phyloP scores from a whole-genome alignment of 2,329 filamentous ascomycete species.

The Keithomyces neogunnii region DNA sequence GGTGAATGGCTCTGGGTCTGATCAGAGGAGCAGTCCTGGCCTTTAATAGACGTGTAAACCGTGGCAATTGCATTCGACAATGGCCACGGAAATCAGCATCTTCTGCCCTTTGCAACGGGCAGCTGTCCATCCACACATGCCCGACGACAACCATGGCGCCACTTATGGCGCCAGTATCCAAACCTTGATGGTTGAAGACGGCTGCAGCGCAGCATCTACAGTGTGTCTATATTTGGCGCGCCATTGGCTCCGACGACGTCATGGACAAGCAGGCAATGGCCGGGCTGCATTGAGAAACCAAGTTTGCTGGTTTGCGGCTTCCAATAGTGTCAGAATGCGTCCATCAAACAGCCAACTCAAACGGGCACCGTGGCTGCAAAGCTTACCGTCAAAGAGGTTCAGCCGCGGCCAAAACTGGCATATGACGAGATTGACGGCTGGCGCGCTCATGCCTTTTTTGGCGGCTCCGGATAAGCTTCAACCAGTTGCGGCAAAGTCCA shows the following conservation, averaged over 20 bases:
- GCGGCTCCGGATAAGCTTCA: background rate
- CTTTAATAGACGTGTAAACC: background rate
- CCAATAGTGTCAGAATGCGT: background rate
- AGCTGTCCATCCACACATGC: background rate
- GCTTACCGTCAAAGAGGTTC: background rate
- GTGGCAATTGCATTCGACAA: background rate
- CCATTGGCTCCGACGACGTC: background rate
- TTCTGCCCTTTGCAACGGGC: too few relatives aligned
- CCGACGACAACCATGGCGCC: background rate
- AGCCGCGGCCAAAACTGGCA: background rate
- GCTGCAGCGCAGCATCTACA: too few relatives aligned
- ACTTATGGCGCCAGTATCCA: background rate
- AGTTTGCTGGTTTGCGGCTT: background rate
- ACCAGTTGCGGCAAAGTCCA: background rate
- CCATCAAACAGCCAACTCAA: background rate
- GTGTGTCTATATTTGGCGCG: background rate
- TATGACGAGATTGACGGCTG: background rate
- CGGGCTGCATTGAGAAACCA: too few relatives aligned
- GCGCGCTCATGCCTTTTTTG: too few relatives aligned
- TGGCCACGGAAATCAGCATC: too few relatives aligned
- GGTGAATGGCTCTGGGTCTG: background rate
- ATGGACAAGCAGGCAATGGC: background rate
- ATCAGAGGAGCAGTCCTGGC: background rate
- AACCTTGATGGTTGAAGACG: too few relatives aligned
- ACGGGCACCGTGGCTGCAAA: background rate